These are phyloP conservation scores for Pichia sp. DNA, from an alignment of 1,139 yeast genomes.

Conservation along the genomic window DNA sequence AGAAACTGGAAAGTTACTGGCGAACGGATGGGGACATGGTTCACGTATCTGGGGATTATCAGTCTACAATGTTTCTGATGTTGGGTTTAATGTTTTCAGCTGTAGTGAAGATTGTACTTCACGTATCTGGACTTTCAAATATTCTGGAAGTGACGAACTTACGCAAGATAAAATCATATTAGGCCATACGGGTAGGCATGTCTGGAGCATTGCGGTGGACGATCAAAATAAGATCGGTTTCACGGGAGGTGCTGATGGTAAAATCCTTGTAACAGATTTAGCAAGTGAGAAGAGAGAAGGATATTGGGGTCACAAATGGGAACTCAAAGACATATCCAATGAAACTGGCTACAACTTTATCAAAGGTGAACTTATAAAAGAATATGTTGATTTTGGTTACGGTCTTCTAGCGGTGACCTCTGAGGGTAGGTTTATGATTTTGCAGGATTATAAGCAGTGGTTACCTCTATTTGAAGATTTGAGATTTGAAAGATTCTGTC, in stretches of 20 bases:
- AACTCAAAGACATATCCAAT: conserved; percentile 34
- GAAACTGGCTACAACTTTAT: conserved; percentile 32
- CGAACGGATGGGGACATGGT: conserved; percentile 96
- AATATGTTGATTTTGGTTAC: conserved; percentile 45
- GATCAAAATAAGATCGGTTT: conserved; percentile 47
- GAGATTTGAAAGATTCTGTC: conserved; percentile 44
- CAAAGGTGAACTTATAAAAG: conserved; percentile 59
- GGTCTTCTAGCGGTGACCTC: conserved; percentile 59
- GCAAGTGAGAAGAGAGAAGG: conserved; percentile 25
- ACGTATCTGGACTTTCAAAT: conserved; percentile 60
- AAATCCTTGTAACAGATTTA: conserved; percentile 60
- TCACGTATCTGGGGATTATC: conserved; percentile 86
- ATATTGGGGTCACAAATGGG: conserved; percentile 30
- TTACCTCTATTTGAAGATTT: conserved; percentile 31
- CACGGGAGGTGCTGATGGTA: conserved; percentile 90
- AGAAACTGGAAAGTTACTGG: conserved; percentile 49
- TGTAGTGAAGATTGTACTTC: conserved; percentile 88
- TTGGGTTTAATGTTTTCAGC: conserved; percentile 46
- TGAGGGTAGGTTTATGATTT: conserved; percentile 48
- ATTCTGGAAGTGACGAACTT: conserved; percentile 31
- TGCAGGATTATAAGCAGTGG: conserved; percentile 34
- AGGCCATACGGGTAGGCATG: conserved; percentile 79
- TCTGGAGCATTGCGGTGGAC: conserved; percentile 76
- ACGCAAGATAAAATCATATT: conserved; percentile 46
- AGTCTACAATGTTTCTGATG: conserved; percentile 38